phyloP scores from a whole-genome alignment of 805 yeast genomes.

The Zygoascus tannicola region DNA sequence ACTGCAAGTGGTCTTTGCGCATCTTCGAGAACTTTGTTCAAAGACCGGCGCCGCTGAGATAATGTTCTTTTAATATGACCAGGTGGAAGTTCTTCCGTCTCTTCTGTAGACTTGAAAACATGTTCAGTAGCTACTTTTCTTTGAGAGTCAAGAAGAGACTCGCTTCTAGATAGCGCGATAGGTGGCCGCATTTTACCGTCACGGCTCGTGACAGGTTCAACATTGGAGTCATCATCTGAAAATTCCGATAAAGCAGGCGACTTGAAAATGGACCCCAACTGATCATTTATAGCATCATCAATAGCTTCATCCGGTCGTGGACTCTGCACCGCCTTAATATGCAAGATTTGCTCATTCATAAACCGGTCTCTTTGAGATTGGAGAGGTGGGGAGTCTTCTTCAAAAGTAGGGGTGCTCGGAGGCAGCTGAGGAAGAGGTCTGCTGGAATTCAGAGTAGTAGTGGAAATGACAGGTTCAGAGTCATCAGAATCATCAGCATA shows the following conservation, averaged over 20 bases:
- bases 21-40: conserved; percentile 15
- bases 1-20: conserved; percentile 1
- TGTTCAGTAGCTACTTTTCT: conserved; percentile 22
- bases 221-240: conserved; percentile 2
- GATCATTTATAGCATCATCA: background rate
- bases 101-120: conserved; percentile 7
- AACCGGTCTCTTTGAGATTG: too few species aligned
- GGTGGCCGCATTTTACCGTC: conserved; percentile 3
- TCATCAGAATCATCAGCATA: conserved; percentile 9
- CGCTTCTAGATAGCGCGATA: conserved; percentile 22
- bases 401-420: too few species aligned
- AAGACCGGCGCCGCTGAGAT: conserved; percentile 16
- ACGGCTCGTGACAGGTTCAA: background rate
- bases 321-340: too few species aligned
- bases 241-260: background rate
- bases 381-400: too few species aligned
- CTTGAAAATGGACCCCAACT: too few species aligned
- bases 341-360: too few species aligned
- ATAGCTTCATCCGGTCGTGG: too few species aligned
- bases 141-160: conserved; percentile 26
- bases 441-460: too few species aligned
- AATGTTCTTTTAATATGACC: conserved; percentile 15
- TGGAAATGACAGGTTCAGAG: conserved; percentile 17
- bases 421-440: conserved; percentile 20
- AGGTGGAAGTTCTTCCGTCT: conserved; percentile 12